Evolutionary conservation across 2,329 filamentous ascomycete species (phyloP), one percentile per base, ranked within the genome.

Genomic region (Oidium heveae): DNA sequence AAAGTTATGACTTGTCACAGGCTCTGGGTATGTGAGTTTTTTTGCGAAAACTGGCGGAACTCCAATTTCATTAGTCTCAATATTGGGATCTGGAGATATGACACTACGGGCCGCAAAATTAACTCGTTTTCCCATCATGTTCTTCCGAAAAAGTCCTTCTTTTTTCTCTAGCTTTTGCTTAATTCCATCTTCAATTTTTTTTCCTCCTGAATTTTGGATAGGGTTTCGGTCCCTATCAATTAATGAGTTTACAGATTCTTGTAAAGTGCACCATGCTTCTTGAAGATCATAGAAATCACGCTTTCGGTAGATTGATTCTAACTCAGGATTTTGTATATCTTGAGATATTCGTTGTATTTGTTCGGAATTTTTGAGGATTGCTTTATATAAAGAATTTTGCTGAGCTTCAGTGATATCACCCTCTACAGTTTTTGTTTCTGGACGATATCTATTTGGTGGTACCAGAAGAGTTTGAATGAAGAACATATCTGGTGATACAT

Each of bases 101-200:
- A 98, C 91, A 74, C 85, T 94, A 66, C 91, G 83, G 39, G 91
- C 91, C 52, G 91, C 91, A 66, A 91, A 96, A 68, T 98, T 96
- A 70, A 98, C 91, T 72, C 91, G 87, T 73, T 98, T 98, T 57
- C 91, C 91, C 91, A 98, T 98, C 91, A 98, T 96, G 69, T 98
- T 95, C 72, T 94, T 96, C 62, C 91, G 77, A 73, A 98, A 98
- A 33, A 98, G 74, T 59, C 91, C 91, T 65, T 98, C 93, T 69
- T 98, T 98, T 74, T 98, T 98, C 69, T 98, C 91, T 32, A 98
- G 74, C 65, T 88, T 84, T 66, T 98, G 91, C 70, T 98, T 98
- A 70, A 98, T 94, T 61, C 93, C 91, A 59, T 94, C 88, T 58
- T 93, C 85, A 54, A 86, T 83, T 55, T 80, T 75, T 63, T 82